Conservation (phyloP, 306 rosid genomes). For the Cicer bijugum region DNA sequence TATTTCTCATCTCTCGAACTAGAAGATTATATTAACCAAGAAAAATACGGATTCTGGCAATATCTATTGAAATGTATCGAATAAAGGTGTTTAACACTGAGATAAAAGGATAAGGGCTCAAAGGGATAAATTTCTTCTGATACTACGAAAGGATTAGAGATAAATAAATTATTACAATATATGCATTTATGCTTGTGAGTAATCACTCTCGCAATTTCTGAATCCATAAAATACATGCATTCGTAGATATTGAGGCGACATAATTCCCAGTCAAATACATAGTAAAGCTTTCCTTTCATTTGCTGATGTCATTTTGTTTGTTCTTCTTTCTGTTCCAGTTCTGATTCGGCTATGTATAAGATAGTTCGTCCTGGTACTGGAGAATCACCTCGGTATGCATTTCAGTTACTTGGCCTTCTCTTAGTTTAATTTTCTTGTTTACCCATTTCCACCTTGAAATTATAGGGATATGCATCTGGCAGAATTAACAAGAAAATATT, state of each 20-base stretch:
- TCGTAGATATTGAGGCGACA: background rate
- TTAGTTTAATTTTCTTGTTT: constrained; percentile 36
- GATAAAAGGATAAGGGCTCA: background rate
- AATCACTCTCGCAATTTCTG: background rate
- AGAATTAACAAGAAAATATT: constrained; percentile 79
- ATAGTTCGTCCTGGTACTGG: constrained; percentile 94
- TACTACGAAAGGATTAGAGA: background rate
- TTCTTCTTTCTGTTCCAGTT: constrained; percentile 60
- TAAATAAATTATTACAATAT: background rate
- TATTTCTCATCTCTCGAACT: background rate
- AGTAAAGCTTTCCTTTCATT: constrained; percentile 10
- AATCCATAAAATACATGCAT: background rate
- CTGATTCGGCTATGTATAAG: constrained; percentile 73
- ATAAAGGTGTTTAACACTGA: background rate
- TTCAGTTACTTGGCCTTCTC: constrained; percentile 28
- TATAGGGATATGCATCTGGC: constrained; percentile 83
- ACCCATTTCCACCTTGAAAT: constrained; percentile 14
- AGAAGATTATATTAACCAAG: background rate
- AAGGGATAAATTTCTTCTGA: constrained; percentile 1
- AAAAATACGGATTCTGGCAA: constrained; percentile 8
- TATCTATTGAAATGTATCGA: background rate
- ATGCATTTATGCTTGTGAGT: background rate
- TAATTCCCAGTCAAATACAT: background rate
- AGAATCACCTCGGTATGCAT: constrained; percentile 79
- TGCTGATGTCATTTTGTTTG: constrained; percentile 31